These are phyloP conservation scores for Lepiota subincarnata DNA, from an alignment of 768 basidiomycete genomes.

Conservation along the genomic window DNA sequence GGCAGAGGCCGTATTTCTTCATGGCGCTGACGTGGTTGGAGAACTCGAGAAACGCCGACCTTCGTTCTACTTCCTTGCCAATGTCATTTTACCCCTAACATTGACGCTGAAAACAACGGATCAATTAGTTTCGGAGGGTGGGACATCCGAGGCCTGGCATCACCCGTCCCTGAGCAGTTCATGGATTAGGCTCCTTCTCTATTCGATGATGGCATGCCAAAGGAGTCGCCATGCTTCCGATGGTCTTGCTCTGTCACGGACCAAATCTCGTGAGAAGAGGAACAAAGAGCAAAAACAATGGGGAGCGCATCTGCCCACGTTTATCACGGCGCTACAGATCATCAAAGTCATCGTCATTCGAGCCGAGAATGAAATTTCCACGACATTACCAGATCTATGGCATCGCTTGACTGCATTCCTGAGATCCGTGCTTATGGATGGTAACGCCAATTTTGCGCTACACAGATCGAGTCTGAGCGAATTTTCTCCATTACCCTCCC, in stretches of 20 bases:
- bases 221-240: constrained; percentile 24
- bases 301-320: constrained; percentile 33
- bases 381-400: constrained; percentile 57
- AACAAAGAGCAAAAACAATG: constrained; percentile 19
- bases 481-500: constrained; percentile 46
- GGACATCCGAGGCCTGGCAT: constrained; percentile 41
- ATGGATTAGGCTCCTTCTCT: constrained; percentile 63
- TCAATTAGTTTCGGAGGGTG: constrained; percentile 37
- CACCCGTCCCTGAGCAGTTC: constrained; percentile 41
- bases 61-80: constrained; percentile 58
- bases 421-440: constrained; percentile 47
- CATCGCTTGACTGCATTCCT: constrained; percentile 53
- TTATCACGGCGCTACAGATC: constrained; percentile 56
- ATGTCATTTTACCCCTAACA: constrained; percentile 59
- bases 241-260: constrained; percentile 24
- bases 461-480: constrained; percentile 23
- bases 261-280: constrained; percentile 42
- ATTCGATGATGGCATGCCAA: constrained; percentile 52
- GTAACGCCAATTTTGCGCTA: constrained; percentile 61
- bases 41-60: constrained; percentile 54
- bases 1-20: constrained; percentile 43
- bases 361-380: constrained; percentile 56
- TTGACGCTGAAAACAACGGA: constrained; percentile 48
- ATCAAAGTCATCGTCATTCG: constrained; percentile 65
- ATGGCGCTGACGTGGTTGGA: constrained; percentile 47